These are phyloP conservation scores for Leavenworthia alabamica DNA, from an alignment of 345 rosid genomes.

Conservation along the genomic window DNA sequence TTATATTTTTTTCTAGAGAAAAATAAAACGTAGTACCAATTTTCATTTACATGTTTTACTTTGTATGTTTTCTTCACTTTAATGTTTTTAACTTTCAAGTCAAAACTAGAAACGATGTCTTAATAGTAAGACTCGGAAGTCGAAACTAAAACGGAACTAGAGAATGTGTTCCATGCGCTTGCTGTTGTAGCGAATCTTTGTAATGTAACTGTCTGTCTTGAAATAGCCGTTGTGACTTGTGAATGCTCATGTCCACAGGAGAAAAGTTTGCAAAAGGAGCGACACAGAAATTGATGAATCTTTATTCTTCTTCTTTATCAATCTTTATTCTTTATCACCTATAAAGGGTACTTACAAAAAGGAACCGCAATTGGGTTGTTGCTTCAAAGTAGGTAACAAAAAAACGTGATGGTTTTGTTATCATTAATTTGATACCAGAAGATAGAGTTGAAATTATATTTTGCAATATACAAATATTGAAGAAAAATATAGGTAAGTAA, in stretches of 20 bases:
- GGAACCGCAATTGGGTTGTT: neutral
- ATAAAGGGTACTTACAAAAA: neutral
- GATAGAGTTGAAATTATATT: neutral
- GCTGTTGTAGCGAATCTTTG: neutral
- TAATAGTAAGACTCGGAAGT: neutral
- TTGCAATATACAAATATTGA: neutral
- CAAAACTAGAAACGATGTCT: neutral
- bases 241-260: too few relatives aligned
- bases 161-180: neutral
- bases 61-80: neutral
- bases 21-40: neutral
- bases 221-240: constrained; percentile 16
- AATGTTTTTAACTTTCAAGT: neutral
- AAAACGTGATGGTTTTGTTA: neutral
- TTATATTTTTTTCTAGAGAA: neutral
- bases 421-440: neutral
- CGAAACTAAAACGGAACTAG: neutral
- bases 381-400: neutral
- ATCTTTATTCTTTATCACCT: neutral
- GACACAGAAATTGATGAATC: neutral
- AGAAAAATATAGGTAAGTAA: too few relatives aligned
- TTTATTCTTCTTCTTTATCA: neutral
- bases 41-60: neutral
- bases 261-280: constrained; percentile 3
- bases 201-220: too few relatives aligned